Evolutionary conservation across 2,329 filamentous ascomycete genomes (phyloP), one percentile per base, ranked within the genome.

Genomic region (Biscogniauxia sp.): DNA sequence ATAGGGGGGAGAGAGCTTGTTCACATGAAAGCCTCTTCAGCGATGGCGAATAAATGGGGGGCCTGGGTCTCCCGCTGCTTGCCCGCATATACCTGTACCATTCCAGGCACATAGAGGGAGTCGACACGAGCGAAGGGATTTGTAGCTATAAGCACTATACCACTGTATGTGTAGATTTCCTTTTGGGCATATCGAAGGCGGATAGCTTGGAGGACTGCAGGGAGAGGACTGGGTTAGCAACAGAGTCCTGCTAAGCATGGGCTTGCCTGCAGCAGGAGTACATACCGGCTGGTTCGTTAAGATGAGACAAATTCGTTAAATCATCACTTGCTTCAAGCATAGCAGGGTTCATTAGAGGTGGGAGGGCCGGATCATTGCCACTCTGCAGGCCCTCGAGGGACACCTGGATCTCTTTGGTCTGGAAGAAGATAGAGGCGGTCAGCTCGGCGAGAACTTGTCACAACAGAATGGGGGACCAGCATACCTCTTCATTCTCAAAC

Each of bases 251-350:
- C 23, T 54, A 25, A 37, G 56, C 58, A 60, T 4, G 58, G 2
- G 54, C 13, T 8, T 50, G 54, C 45, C 32, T 25, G 57, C 19
- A 58, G 55, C n/a, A 13, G 25, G 56, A 15, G 51, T 57, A 61
- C 67, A 59, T 70, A 96, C 93, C 93, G 76, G 95, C 95, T 73
- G 95, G 95, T 78, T 99, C 95, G 80, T 99, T 99, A 64, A 99
- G 80, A 86, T 99, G 93, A 69, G 95, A 99, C 68, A 99, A 78
- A 76, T 97, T 98, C 66, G 95, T 99, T 71, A 99, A 80, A 77
- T 99, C 95, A 79, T 99, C 95, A 80, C 93, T 97, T 69, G 95
- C 95, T 84, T 99, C 95, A 68, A 99, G 90, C 87, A 98, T 96
- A 56, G 94, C 86, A 68, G 95, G 95, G 77, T 99, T 99, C 93